Evolutionary conservation across 2,329 filamentous ascomycete species (phyloP).

Genomic region (Calonectria pteridis): DNA sequence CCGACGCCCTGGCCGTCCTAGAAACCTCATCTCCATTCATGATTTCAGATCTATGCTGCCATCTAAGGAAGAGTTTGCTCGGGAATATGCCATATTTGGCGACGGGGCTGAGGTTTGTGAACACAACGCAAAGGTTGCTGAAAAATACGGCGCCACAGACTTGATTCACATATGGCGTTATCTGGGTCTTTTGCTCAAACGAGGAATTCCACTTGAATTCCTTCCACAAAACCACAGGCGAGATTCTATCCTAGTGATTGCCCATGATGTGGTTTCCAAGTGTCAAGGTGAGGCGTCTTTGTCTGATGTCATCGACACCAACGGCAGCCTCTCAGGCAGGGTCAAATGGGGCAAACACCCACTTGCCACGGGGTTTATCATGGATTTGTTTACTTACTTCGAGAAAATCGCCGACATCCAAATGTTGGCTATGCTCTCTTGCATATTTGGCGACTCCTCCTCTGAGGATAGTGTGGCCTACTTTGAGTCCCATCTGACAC

Average conservation of each 20-base stretch:
- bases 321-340: constrained; percentile 62
- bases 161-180: constrained; percentile 88
- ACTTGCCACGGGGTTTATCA: constrained; percentile 71
- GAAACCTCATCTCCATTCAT: constrained; percentile 81
- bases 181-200: constrained; percentile 80
- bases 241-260: constrained; percentile 77
- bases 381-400: constrained; percentile 73
- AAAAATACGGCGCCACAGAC: constrained; percentile 76
- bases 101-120: constrained; percentile 84
- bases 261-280: constrained; percentile 68
- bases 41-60: constrained; percentile 79
- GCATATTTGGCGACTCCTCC: constrained; percentile 74
- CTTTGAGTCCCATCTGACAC: constrained; percentile 66
- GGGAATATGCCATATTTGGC: constrained; percentile 86
- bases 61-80: constrained; percentile 80
- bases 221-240: constrained; percentile 65
- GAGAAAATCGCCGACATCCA: constrained; percentile 74
- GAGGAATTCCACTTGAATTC: constrained; percentile 79
- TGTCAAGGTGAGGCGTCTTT: constrained; percentile 35
- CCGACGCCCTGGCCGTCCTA: constrained; percentile 62
- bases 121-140: constrained; percentile 85
- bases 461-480: constrained; percentile 69
- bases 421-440: constrained; percentile 80
- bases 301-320: constrained; percentile 26
- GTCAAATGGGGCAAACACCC: constrained; percentile 79